These are phyloP conservation scores for Tilletia horrida DNA, from an alignment of 1,284 basidiomycete genomes.

Conservation along the genomic window DNA sequence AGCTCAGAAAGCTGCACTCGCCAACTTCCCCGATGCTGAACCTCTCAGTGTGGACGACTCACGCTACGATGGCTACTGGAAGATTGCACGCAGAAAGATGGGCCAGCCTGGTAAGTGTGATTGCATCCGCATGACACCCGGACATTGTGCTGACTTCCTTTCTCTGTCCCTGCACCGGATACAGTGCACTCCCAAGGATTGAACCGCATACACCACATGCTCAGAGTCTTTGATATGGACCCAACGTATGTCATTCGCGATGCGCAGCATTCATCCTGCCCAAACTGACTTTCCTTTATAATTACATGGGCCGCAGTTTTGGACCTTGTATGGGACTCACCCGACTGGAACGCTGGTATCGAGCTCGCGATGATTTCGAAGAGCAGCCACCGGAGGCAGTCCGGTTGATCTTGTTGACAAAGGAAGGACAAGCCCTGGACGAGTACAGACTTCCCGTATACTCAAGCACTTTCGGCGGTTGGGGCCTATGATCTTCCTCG, in stretches of 20 bases:
- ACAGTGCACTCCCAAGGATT: conserved; percentile 44
- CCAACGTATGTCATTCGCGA: conserved; percentile 28
- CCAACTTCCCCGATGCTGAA: neutral
- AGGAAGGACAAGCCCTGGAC: conserved; percentile 30
- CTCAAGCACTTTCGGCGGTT: conserved; percentile 1
- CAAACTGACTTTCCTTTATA: no score
- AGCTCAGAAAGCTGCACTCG: neutral
- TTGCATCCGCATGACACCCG: no score
- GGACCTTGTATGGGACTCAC: conserved; percentile 81
- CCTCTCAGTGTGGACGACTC: conserved; percentile 36
- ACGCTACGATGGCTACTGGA: conserved; percentile 42
- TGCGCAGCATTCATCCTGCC: no score
- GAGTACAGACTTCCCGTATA: conserved; percentile 11
- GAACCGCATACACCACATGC: conserved; percentile 47
- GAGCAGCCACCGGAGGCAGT: conserved; percentile 80
- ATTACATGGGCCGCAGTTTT: conserved; percentile 64
- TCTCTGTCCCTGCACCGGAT: neutral
- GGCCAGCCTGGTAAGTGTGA: conserved; percentile 29
- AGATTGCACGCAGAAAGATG: conserved; percentile 29
- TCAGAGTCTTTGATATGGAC: conserved; percentile 51
- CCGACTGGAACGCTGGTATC: conserved; percentile 80
- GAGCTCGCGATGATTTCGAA: conserved; percentile 70
- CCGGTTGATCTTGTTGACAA: conserved; percentile 45
- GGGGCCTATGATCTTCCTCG: conserved; percentile 2
- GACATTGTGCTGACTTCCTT: neutral